Evolutionary conservation across 768 basidiomycete genomes (phyloP), one percentile per base, ranked within the genome.

Genomic region (Kwoniella newhampshirensis): DNA sequence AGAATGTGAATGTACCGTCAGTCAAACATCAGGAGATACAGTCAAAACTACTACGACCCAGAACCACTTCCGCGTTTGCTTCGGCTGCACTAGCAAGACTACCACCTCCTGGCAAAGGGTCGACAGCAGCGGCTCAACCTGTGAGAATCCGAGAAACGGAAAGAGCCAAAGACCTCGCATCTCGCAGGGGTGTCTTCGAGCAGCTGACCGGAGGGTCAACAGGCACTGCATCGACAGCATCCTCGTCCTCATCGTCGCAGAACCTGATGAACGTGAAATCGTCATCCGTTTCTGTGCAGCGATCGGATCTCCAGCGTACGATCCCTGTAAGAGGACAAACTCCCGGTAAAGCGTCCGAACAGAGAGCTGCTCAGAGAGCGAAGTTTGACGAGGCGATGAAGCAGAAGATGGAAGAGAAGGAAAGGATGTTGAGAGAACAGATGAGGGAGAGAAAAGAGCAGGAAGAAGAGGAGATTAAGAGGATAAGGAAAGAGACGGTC

Each of bases 101-200:
- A 1, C 67, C 67, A 17, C 51, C 60, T 12, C 67, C 64, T 12
- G 67, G 67, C 3, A 63, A 59, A 51, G 64, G 67, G 1, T 57
- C 61, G 7, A 39, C 54, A 3, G 41, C 57, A 4, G 42, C 60
- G 1, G 41, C 50, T 8, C 32, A 42, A 21, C 63, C 61, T 11
- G 26, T 54, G 23, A 17, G 9, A 17, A 36, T 68, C 4, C 50
- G 52, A 37, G 12, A 30, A 1, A 36, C 39, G 8, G 67, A 68
- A 42, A 48, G 67, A 32, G 67, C 59, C 3, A 25, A 17, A 21
- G 56, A 68, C 50, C 43, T 68, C 23, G 46, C 39, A 2, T 21
- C 35, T 7, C 54, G 58, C 32, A 37, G 54, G 8, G 46, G 35
- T 37, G 44, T 60, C 1, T 68, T 65, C 48, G 63, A 68, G 41